phyloP scores from a whole-genome alignment of 1,284 basidiomycete species.

The Paramarasmius palmivorus region DNA sequence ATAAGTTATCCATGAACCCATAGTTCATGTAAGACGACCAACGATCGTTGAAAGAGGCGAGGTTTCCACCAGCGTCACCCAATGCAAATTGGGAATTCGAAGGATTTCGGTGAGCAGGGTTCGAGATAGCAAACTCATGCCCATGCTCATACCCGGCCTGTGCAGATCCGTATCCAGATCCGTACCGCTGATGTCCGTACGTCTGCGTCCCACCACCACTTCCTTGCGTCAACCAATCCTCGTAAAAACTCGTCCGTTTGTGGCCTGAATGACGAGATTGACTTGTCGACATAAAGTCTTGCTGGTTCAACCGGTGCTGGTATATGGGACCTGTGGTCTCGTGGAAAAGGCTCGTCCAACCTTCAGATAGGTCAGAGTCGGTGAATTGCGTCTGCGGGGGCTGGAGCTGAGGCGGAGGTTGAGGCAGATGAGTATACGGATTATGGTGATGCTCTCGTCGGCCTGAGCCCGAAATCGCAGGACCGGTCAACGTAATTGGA shows the following conservation, averaged over 20 bases:
- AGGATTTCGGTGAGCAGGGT: no score
- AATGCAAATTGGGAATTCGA: background rate
- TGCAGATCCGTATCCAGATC: background rate
- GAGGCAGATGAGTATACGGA: no score
- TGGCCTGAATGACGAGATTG: no score
- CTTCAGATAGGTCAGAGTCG: constrained; percentile 14
- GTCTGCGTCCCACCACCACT: background rate
- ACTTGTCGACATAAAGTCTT: constrained; percentile 10
- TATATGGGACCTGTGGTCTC: constrained; percentile 30
- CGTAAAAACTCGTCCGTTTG: background rate
- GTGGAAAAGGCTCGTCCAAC: constrained; percentile 38
- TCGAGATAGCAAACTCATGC: no score
- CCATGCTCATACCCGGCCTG: no score
- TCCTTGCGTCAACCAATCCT: constrained; percentile 1
- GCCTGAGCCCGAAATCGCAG: background rate
- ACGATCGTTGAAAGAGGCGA: background rate
- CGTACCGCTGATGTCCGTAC: background rate
- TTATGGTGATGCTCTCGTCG: no score
- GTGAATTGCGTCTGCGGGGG: background rate
- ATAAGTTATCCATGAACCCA: background rate
- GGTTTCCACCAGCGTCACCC: background rate
- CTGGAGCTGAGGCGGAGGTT: background rate
- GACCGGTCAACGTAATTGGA: background rate
- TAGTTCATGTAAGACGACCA: background rate
- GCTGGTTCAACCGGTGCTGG: background rate